These are phyloP conservation scores for Avena sativa DNA, from an alignment of 176 grass and related monocot genomes.

Conservation along the genomic window DNA sequence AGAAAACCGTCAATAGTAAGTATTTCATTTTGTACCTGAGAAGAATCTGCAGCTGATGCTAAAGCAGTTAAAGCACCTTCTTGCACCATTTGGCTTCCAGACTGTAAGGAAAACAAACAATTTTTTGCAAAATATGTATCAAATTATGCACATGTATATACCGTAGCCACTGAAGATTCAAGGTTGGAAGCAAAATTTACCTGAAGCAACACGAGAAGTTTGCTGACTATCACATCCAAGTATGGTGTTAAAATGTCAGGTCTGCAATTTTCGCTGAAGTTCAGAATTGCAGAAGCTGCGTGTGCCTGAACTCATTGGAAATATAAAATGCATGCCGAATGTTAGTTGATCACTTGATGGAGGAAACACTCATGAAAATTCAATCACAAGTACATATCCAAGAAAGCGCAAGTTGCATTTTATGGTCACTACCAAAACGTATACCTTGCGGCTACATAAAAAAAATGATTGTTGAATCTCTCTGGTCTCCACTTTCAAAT, in stretches of 20 bases:
- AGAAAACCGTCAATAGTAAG: constrained; percentile 24
- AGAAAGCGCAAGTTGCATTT: constrained; percentile 1
- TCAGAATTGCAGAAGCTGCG: constrained; percentile 90
- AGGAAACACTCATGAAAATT: constrained; percentile 21
- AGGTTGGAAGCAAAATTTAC: constrained; percentile 45
- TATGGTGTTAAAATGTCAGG: constrained; percentile 91
- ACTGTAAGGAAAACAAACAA: constrained; percentile 47
- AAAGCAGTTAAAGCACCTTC: constrained; percentile 97
- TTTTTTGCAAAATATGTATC: constrained; percentile 27
- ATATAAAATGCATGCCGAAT: constrained; percentile 17
- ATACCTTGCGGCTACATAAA: not conserved
- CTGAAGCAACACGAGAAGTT: constrained; percentile 88
- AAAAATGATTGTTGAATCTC: not conserved
- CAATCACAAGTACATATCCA: constrained; percentile 26
- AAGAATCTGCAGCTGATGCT: constrained; percentile 97
- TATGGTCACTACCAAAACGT: not conserved
- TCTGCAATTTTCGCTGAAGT: constrained; percentile 97
- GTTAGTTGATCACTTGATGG: constrained; percentile 40
- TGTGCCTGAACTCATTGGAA: constrained; percentile 63
- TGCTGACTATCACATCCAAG: constrained; percentile 82
- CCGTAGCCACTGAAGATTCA: constrained; percentile 18
- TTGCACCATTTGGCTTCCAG: constrained; percentile 99
- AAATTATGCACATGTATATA: constrained; percentile 7
- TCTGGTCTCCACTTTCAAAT: not conserved
- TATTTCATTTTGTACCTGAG: constrained; percentile 64